Conservation (phyloP, 2,329 filamentous ascomycete genomes). For the Trichoderma atrobrunneum region DNA sequence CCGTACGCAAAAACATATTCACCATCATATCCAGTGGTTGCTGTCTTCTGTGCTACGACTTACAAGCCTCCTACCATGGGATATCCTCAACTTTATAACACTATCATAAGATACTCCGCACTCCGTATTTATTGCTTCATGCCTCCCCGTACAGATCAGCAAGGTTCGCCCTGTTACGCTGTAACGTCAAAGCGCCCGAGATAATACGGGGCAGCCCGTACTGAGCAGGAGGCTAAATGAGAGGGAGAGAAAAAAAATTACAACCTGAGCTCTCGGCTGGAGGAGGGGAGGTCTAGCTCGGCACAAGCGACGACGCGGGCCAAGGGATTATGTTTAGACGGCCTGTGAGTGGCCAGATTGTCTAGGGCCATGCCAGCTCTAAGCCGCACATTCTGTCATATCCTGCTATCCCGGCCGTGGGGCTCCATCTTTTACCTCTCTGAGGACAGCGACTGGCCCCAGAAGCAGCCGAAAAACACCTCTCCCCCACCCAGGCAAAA, state of each 20-base stretch:
- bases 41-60: background rate
- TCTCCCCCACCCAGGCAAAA: conserved; percentile 24
- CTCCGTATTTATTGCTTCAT: background rate
- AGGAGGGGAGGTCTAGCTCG: conserved; percentile 15
- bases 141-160: background rate
- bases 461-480: conserved; percentile 25
- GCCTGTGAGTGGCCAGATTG: conserved; percentile 26
- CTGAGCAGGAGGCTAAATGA: background rate
- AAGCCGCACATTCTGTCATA: conserved; percentile 16
- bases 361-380: conserved; percentile 11
- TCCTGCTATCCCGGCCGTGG: conserved; percentile 15
- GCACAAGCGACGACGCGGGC: conserved; percentile 20
- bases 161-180: background rate
- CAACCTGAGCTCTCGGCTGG: conserved; percentile 16
- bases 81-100: background rate
- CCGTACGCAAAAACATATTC: background rate
- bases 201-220: background rate
- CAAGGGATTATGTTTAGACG: conserved; percentile 28
- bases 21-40: background rate
- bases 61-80: background rate
- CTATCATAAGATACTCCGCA: background rate
- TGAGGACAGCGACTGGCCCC: conserved; percentile 22
- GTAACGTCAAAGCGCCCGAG: background rate
- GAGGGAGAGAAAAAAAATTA: background rate
- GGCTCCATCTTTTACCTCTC: conserved; percentile 11